phyloP scores from a whole-genome alignment of 2,329 filamentous ascomycete genomes.

The Grosmannia huntii region DNA sequence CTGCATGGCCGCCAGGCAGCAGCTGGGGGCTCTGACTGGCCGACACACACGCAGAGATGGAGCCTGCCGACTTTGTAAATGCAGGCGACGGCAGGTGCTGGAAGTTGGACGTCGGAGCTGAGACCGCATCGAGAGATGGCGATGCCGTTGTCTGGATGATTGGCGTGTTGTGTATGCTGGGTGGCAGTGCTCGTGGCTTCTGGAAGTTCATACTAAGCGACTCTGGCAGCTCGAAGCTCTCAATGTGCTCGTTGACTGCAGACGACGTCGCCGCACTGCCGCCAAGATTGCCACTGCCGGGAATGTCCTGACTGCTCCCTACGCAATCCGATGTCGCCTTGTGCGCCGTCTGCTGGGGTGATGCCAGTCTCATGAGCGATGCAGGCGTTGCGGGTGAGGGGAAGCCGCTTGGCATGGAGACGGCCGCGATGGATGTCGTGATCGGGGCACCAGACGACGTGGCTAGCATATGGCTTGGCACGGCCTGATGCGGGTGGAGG shows the following conservation, averaged over 20 bases:
- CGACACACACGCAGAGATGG: conserved; percentile 27
- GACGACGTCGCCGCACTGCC: background rate
- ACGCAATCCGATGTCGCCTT: conserved; percentile 2
- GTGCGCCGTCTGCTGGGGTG: conserved; percentile 27
- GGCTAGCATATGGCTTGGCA: conserved; percentile 1
- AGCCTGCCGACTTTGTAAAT: conserved; percentile 23
- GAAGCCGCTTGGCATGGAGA: conserved; percentile 19
- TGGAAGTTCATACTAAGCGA: conserved; percentile 40
- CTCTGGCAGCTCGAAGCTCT: conserved; percentile 59
- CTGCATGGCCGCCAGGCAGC: conserved; percentile 31
- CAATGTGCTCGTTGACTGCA: conserved; percentile 37
- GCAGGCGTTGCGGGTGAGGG: conserved; percentile 69
- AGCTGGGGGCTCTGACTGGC: conserved; percentile 56
- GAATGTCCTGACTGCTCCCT: conserved; percentile 23
- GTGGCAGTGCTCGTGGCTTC: conserved; percentile 31
- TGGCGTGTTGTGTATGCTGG: conserved; percentile 28
- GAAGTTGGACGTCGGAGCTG: conserved; percentile 38
- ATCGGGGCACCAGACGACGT: background rate
- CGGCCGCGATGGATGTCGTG: background rate
- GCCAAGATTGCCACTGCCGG: conserved; percentile 9
- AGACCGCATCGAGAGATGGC: conserved; percentile 22
- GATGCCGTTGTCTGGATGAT: conserved; percentile 10
- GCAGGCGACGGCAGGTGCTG: conserved; percentile 34
- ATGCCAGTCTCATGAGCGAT: conserved; percentile 67
- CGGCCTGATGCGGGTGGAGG: conserved; percentile 37